Percentiles rank a stretch among this genome's conserved stretches.
phyloP scores from a whole-genome alignment of 2,329 filamentous ascomycete genomes.

The Leptosphaerulina australis region DNA sequence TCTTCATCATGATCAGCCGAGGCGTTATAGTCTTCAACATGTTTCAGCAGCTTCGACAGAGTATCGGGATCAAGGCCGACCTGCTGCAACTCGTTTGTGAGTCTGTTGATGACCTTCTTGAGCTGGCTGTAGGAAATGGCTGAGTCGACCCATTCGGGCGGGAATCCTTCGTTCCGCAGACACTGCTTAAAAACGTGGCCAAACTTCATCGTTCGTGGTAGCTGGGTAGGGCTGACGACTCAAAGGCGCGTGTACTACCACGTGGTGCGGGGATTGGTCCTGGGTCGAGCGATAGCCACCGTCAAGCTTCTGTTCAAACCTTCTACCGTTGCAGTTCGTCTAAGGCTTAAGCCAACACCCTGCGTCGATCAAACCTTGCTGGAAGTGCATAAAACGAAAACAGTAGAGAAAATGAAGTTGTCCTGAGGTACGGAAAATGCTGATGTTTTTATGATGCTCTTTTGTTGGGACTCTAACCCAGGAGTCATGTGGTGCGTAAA shows the following conservation, averaged over 20 bases:
- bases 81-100: slow-evolving; percentile 71
- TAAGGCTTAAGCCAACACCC: slow-evolving; percentile 17
- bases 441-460: not conserved
- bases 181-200: slow-evolving; percentile 76
- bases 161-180: slow-evolving; percentile 75
- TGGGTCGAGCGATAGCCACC: slow-evolving; percentile 1
- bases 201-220: slow-evolving; percentile 73
- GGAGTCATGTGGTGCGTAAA: slow-evolving; percentile 12
- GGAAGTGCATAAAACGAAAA: slow-evolving; percentile 10
- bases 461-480: slow-evolving; percentile 8
- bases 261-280: slow-evolving; percentile 34
- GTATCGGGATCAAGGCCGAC: slow-evolving; percentile 76
- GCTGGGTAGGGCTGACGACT: slow-evolving; percentile 32
- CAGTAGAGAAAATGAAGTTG: not conserved
- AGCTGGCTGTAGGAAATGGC: slow-evolving; percentile 84
- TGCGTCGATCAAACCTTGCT: slow-evolving; percentile 15
- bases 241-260: slow-evolving; percentile 30
- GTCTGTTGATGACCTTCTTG: slow-evolving; percentile 87
- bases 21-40: slow-evolving; percentile 46
- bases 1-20: slow-evolving; percentile 31
- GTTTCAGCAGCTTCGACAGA: slow-evolving; percentile 67
- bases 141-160: slow-evolving; percentile 70
- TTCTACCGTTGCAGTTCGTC: slow-evolving; percentile 4
- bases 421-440: not conserved
- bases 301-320: slow-evolving; percentile 7